These are phyloP conservation scores for Coleophoma eucalyptorum DNA, from an alignment of 2,329 filamentous ascomycete species.

Conservation along the genomic window DNA sequence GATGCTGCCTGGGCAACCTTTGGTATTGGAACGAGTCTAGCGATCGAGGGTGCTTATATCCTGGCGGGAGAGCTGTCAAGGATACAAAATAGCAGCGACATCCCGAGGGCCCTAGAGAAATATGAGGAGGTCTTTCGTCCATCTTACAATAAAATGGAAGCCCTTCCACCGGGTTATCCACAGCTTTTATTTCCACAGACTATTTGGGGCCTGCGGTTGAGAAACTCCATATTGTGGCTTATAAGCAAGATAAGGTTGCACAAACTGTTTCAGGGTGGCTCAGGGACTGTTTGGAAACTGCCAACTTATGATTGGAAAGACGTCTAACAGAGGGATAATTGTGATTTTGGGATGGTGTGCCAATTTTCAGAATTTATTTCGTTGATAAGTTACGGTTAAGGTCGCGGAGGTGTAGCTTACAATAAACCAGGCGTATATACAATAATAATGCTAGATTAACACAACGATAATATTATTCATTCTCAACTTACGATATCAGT, in stretches of 20 bases:
- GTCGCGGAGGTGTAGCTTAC: too few species aligned
- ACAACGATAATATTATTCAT: too few species aligned
- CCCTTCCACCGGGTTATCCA: background rate
- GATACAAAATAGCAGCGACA: constrained; percentile 21
- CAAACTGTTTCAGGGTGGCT: background rate
- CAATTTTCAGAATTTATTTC: too few species aligned
- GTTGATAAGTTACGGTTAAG: too few species aligned
- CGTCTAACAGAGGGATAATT: background rate
- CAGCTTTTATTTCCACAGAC: background rate
- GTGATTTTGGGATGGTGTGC: background rate
- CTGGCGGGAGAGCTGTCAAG: constrained; percentile 37
- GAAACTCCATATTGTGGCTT: background rate
- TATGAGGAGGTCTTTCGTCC: constrained; percentile 38
- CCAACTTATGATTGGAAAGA: background rate
- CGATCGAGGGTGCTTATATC: constrained; percentile 38
- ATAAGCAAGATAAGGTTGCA: background rate
- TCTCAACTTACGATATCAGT: too few species aligned
- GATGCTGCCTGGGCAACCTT: constrained; percentile 43
- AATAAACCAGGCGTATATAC: too few species aligned
- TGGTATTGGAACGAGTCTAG: constrained; percentile 36
- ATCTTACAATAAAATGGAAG: background rate
- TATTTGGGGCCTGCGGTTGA: background rate
- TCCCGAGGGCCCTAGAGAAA: constrained; percentile 26
- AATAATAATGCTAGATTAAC: too few species aligned
- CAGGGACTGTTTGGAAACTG: background rate